These are phyloP conservation scores for Penicillium sumatraense DNA, from an alignment of 2,329 filamentous ascomycete genomes.

Conservation along the genomic window DNA sequence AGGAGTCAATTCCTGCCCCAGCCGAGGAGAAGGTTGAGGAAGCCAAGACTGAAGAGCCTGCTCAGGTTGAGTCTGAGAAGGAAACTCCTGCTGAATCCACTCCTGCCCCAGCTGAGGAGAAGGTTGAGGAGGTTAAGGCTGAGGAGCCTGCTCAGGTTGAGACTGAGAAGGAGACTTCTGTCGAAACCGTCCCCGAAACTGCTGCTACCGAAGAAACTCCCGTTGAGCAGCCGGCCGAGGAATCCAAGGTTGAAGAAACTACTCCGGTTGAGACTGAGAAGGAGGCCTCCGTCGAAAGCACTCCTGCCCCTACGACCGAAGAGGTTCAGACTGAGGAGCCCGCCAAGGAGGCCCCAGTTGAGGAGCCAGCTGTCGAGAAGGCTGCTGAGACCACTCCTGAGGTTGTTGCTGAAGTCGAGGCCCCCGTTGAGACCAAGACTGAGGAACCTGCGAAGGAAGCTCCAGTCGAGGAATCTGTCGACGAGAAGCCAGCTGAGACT, in stretches of 20 bases:
- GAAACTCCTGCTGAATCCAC: constrained; percentile 4
- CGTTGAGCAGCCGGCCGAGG: neutral
- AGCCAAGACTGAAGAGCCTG: constrained; percentile 5
- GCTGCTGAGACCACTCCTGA: neutral
- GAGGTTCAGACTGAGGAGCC: neutral
- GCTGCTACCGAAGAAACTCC: constrained; percentile 22
- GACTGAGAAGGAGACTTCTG: constrained; percentile 1
- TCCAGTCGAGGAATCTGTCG: neutral
- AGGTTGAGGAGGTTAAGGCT: neutral
- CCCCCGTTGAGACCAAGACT: constrained; percentile 4
- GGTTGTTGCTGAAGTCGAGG: neutral
- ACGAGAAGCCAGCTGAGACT: constrained; percentile 7
- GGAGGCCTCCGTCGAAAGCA: neutral
- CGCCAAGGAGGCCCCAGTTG: neutral
- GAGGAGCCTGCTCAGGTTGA: constrained; percentile 6
- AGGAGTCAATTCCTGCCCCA: neutral
- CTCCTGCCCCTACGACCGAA: neutral
- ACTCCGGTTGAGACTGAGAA: constrained; percentile 1
- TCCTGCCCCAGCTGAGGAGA: neutral
- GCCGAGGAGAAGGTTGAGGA: constrained; percentile 3
- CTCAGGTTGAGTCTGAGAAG: neutral
- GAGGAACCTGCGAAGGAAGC: constrained; percentile 1
- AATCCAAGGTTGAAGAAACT: constrained; percentile 4
- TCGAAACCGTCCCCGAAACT: constrained; percentile 29
- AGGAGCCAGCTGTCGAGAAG: neutral